Conservation (phyloP, 352 stramenopile genomes). For the Globisporangium nodosum region DNA sequence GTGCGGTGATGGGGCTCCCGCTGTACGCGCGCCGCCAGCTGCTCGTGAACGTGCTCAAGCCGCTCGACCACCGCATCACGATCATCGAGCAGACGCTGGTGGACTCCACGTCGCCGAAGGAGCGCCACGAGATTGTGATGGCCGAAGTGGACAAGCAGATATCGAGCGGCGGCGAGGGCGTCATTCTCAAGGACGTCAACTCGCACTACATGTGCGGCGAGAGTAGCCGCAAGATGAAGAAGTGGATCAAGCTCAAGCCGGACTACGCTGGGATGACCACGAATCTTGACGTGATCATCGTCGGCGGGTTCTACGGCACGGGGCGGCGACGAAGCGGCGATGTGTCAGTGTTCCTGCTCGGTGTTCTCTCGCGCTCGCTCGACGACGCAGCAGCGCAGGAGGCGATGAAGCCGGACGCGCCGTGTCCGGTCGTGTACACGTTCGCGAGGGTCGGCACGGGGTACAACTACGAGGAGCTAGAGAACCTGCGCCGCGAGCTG, state of each 20-base stretch:
- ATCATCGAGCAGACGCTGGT: conserved; percentile 82
- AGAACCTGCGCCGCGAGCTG: conserved; percentile 63
- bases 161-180: conserved; percentile 67
- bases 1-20: conserved; percentile 68
- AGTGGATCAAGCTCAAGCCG: conserved; percentile 85
- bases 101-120: conserved; percentile 62
- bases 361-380: conserved; percentile 54
- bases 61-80: conserved; percentile 64
- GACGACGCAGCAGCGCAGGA: conserved; percentile 41
- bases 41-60: conserved; percentile 58
- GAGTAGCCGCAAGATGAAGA: conserved; percentile 68
- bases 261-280: conserved; percentile 86
- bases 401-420: conserved; percentile 38
- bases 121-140: conserved; percentile 79
- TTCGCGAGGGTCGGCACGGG: conserved; percentile 82
- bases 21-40: conserved; percentile 53
- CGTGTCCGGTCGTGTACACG: conserved; percentile 63
- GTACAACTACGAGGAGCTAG: conserved; percentile 77
- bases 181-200: conserved; percentile 85
- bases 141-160: conserved; percentile 69
- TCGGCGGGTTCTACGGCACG: conserved; percentile 79
- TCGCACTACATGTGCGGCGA: conserved; percentile 87
- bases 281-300: conserved; percentile 72
- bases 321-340: conserved; percentile 68
- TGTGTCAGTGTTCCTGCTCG: conserved; percentile 78